Base-by-base conservation (phyloP, 768 basidiomycete genomes). In the Agrocybe chaxingu region DNA sequence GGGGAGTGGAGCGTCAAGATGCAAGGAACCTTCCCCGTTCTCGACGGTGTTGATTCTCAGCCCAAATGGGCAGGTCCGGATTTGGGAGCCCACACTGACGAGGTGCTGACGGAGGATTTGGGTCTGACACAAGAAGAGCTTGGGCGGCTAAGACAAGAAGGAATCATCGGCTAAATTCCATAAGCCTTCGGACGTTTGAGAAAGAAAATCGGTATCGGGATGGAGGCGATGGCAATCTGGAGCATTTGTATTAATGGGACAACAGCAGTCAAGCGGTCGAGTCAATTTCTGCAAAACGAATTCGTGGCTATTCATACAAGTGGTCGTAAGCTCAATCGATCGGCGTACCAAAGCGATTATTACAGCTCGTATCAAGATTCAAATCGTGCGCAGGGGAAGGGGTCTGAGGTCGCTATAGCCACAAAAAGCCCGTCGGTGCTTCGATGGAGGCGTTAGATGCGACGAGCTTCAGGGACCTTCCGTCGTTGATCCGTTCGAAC, bases 51-150 rank as follows among this genome's bases (percentile, higher is more conserved):
- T 24, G 73, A 82, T 38, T 66, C 77, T 4, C 70, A 71, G 56
- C 83, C 85, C 1, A 75, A 71, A 53, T 87, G 84, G 84, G 85
- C 84, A 24, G 85, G 85, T 0, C 85, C 85, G 1, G 73, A 84
- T 52, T 67, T 87, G n/a, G 86, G 86, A 3, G 63, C 69, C 46
- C 81, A 82, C 60, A 83, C 81, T 0, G 71, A 77, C 12, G 71
- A 77, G 38, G 72, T 82, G 13, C 57, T 83, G 51, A 70, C 42
- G 50, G 56, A 63, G 0, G 74, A 79, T 30, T 59, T 82, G 44
- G 75, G 73, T 3, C 50, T 81, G 48, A 62, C 60, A 11, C 46
- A 53, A 10, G 61, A 66, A 9, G 71, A 73, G 13, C 56, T 82
- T 30, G 59, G 61, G 11, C 64, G 61, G 48, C 62, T 82, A 34